Percentiles rank a stretch among this genome's conserved stretches.
phyloP scores from a whole-genome alignment of 257 asterid species.

The Solanum bulbocastanum region DNA sequence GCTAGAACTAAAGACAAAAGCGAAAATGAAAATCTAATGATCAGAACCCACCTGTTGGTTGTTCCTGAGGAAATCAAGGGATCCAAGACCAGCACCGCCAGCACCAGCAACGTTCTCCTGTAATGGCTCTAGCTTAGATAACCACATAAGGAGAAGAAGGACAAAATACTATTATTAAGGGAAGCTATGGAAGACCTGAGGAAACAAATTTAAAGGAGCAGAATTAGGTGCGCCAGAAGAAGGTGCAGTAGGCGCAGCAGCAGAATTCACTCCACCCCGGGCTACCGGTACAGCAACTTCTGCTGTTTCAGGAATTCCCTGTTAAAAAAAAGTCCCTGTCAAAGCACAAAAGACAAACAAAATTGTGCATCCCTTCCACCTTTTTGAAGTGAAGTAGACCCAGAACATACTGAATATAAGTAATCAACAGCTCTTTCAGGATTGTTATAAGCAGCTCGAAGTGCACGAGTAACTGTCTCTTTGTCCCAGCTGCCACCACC shows the following conservation, averaged over 20 bases:
- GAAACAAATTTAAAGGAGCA: constrained; percentile 80
- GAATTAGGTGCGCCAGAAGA: constrained; percentile 71
- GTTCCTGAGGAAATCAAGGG: constrained; percentile 82
- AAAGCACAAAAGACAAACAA: background rate
- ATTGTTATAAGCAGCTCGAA: constrained; percentile 81
- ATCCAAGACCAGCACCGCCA: constrained; percentile 43
- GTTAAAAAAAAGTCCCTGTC: background rate
- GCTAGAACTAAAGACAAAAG: background rate
- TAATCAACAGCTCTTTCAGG: constrained; percentile 49
- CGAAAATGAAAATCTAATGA: background rate
- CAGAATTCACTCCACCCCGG: constrained; percentile 28
- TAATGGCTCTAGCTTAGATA: constrained; percentile 5
- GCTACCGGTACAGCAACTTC: constrained; percentile 55
- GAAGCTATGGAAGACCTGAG: constrained; percentile 47
- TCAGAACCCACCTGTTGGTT: constrained; percentile 49
- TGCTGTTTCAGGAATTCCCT: constrained; percentile 74
- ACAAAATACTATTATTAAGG: background rate
- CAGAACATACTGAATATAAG: constrained; percentile 47
- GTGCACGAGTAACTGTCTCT: constrained; percentile 67
- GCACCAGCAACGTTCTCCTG: constrained; percentile 62
- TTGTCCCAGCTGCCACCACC: constrained; percentile 90
- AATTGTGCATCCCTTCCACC: background rate
- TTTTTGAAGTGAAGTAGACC: background rate
- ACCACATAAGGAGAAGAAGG: background rate
- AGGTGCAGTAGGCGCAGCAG: constrained; percentile 17